Evolutionary conservation across 306 rosid genomes (phyloP).

Genomic region (Lagenaria siceraria): DNA sequence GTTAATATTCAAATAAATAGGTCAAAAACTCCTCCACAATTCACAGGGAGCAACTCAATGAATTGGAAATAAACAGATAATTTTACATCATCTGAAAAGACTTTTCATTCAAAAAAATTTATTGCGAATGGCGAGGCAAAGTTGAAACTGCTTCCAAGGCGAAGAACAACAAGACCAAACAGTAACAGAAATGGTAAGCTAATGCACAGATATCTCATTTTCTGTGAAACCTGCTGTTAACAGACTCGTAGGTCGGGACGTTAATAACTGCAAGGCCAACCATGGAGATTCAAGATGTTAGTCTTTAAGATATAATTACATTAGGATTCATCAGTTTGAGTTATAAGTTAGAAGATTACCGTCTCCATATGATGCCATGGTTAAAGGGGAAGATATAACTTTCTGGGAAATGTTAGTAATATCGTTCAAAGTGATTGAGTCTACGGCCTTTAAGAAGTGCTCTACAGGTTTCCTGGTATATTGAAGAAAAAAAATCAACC

Average conservation of each 20-base stretch:
- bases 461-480: constrained; percentile 78
- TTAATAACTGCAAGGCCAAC: constrained; percentile 42
- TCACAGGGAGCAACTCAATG: constrained; percentile 4
- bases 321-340: background rate
- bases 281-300: background rate
- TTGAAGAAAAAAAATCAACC: background rate
- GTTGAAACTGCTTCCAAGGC: background rate
- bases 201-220: constrained; percentile 29
- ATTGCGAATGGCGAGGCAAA: background rate
- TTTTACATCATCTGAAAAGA: constrained; percentile 2
- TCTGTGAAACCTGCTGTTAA: constrained; percentile 51
- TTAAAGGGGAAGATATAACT: constrained; percentile 83
- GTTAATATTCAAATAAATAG: background rate
- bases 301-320: background rate
- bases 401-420: constrained; percentile 43
- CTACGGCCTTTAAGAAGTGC: constrained; percentile 69
- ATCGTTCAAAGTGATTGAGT: constrained; percentile 62
- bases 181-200: background rate
- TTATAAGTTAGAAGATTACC: constrained; percentile 28
- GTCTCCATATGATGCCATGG: constrained; percentile 89
- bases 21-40: constrained; percentile 6
- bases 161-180: background rate
- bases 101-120: background rate
- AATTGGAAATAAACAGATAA: background rate
- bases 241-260: constrained; percentile 75